Evolutionary conservation across 1,139 yeast species (phyloP).

Genomic region (Scheffersomyces titani): DNA sequence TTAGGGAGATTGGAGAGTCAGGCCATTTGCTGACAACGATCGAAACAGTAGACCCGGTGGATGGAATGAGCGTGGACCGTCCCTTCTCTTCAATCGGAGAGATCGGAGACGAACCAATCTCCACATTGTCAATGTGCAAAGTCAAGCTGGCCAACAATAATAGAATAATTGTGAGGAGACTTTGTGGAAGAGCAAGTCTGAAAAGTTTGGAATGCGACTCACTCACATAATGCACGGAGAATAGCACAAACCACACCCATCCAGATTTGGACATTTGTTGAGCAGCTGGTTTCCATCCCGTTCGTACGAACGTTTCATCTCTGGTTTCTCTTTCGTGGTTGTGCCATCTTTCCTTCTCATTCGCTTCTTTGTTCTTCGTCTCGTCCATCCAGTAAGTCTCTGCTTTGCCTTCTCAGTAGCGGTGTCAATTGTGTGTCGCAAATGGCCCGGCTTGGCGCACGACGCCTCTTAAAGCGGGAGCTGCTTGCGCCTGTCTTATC

Average conservation of each 20-base stretch:
- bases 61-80: too few relatives aligned
- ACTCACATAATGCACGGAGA: neutral
- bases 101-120: neutral
- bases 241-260: neutral
- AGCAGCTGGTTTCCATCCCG: neutral
- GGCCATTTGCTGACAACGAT: neutral
- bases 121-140: neutral
- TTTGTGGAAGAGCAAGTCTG: neutral
- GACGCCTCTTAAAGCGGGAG: neutral
- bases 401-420: neutral
- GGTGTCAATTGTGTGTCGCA: neutral
- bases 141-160: neutral
- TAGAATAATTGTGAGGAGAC: neutral
- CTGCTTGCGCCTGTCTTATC: neutral
- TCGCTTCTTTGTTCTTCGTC: neutral
- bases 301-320: neutral
- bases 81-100: too few relatives aligned
- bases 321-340: neutral
- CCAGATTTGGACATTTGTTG: neutral
- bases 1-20: neutral
- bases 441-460: neutral
- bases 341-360: neutral
- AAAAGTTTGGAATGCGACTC: neutral
- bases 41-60: too few relatives aligned
- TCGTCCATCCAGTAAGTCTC: neutral